A percentile compares a stretch with the other conserved stretches of the same genome.
phyloP scores from a whole-genome alignment of 441 rosid species.

The Melastoma candidum region DNA sequence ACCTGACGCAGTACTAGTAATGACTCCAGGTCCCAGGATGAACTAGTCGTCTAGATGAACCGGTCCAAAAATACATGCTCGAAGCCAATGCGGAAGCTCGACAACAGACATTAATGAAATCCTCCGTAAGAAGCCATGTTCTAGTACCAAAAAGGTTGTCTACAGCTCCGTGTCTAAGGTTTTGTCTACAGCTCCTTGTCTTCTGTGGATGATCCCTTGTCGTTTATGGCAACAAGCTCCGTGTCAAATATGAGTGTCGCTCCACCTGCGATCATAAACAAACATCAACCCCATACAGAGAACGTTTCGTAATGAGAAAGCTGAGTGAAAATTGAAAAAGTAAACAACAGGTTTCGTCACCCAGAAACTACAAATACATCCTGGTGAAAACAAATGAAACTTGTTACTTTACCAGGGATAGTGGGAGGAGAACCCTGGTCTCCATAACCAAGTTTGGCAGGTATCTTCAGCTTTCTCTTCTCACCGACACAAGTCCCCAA shows the following conservation, averaged over 20 bases:
- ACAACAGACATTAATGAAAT: too few species aligned
- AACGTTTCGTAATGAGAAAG: not conserved
- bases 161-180: too few species aligned
- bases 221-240: slow-evolving; percentile 76
- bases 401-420: slow-evolving; percentile 52
- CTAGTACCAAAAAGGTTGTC: too few species aligned
- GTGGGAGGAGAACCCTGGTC: slow-evolving; percentile 81
- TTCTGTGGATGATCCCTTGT: slow-evolving; percentile 27
- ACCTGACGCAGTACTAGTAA: too few species aligned
- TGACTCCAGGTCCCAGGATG: too few species aligned
- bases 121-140: too few species aligned
- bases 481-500: slow-evolving; percentile 80
- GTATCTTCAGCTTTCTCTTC: slow-evolving; percentile 87
- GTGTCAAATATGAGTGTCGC: slow-evolving; percentile 83
- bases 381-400: not conserved
- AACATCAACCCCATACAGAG: slow-evolving; percentile 7
- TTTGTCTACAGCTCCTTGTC: slow-evolving; percentile 6
- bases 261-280: slow-evolving; percentile 46
- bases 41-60: too few species aligned
- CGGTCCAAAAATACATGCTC: too few species aligned
- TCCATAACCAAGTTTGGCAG: slow-evolving; percentile 83
- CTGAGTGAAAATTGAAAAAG: too few species aligned
- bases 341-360: too few species aligned
- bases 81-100: too few species aligned
- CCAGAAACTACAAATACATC: too few species aligned